Percentiles rank a stretch among this genome's conserved stretches.
Conservation (phyloP, 2,329 filamentous ascomycete species). For the Cordyceps farinosa region DNA sequence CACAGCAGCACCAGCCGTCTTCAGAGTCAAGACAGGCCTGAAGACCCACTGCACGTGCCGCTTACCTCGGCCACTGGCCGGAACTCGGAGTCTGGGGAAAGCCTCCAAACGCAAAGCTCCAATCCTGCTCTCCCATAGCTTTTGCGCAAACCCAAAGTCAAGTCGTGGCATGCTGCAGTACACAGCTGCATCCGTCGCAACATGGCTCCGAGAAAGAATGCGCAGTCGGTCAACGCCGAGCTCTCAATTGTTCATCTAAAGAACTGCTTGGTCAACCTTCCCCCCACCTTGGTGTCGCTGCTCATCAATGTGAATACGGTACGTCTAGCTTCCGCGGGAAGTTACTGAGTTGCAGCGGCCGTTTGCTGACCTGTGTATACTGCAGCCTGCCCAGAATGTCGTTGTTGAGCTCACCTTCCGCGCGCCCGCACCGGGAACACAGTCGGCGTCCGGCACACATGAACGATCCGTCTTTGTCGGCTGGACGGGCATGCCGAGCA, state of each 20-base stretch:
- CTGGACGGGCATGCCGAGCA: conserved; percentile 98
- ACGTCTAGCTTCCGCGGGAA: conserved; percentile 33
- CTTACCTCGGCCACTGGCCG: conserved; percentile 32
- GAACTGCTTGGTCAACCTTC: conserved; percentile 93
- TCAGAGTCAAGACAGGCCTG: background rate
- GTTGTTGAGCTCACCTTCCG: conserved; percentile 83
- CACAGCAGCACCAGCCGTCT: conserved; percentile 3
- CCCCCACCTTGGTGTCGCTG: conserved; percentile 75
- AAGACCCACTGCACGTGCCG: conserved; percentile 33
- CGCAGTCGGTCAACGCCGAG: conserved; percentile 70
- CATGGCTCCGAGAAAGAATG: conserved; percentile 52
- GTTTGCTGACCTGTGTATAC: conserved; percentile 22
- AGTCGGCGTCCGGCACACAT: conserved; percentile 43
- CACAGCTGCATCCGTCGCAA: conserved; percentile 15
- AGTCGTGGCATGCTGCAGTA: conserved; percentile 2
- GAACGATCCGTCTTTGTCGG: conserved; percentile 79
- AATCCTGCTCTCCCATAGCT: background rate
- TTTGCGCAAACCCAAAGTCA: conserved; percentile 4
- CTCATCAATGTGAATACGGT: conserved; percentile 89
- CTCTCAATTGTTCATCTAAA: conserved; percentile 83
- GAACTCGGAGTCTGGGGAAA: conserved; percentile 17
- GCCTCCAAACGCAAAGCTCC: conserved; percentile 2
- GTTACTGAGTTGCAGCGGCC: background rate
- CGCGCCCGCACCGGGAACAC: conserved; percentile 45
- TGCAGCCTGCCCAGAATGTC: conserved; percentile 87